Percentiles rank a stretch among this genome's conserved stretches.
Evolutionary conservation across 306 rosid species (phyloP).

Genomic region (Rosa chinensis): DNA sequence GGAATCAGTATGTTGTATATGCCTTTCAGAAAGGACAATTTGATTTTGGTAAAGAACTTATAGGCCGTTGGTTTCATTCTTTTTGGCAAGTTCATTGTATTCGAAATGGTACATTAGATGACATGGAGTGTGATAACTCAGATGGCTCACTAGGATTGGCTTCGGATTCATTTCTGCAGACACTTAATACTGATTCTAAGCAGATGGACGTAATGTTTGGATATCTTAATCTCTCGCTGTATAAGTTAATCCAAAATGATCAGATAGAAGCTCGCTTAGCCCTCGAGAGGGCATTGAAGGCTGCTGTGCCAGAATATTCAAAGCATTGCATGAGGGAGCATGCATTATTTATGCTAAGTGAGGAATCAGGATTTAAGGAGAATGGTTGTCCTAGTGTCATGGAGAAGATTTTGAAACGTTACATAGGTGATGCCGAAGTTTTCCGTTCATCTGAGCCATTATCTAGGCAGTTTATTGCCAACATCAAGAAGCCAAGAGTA

Average conservation of each 20-base stretch:
- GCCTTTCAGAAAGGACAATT: slow-evolving; percentile 49
- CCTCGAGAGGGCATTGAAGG: slow-evolving; percentile 58
- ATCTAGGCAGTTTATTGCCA: slow-evolving; percentile 58
- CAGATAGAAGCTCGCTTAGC: slow-evolving; percentile 56
- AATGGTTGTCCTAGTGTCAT: slow-evolving; percentile 40
- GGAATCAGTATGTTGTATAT: slow-evolving; percentile 83
- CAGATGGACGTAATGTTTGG: slow-evolving; percentile 71
- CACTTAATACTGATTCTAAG: slow-evolving; percentile 25
- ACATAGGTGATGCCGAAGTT: slow-evolving; percentile 42
- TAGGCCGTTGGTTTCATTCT: slow-evolving; percentile 69
- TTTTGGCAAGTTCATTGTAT: slow-evolving; percentile 43
- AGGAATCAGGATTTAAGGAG: slow-evolving; percentile 49
- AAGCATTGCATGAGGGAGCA: slow-evolving; percentile 60
- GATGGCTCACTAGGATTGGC: slow-evolving; percentile 40
- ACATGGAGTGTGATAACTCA: slow-evolving; percentile 27
- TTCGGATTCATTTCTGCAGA: slow-evolving; percentile 38
- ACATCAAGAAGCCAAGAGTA: slow-evolving; percentile 74
- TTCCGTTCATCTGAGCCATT: slow-evolving; percentile 46
- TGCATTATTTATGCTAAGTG: slow-evolving; percentile 62
- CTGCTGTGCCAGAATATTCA: slow-evolving; percentile 48
- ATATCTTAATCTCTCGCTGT: slow-evolving; percentile 72
- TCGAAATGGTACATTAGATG: slow-evolving; percentile 30
- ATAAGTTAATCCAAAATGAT: slow-evolving; percentile 54
- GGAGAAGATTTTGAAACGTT: slow-evolving; percentile 58
- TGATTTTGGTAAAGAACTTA: slow-evolving; percentile 62